Evolutionary conservation across 306 rosid species (phyloP).

Genomic region (Vigna trinervia): DNA sequence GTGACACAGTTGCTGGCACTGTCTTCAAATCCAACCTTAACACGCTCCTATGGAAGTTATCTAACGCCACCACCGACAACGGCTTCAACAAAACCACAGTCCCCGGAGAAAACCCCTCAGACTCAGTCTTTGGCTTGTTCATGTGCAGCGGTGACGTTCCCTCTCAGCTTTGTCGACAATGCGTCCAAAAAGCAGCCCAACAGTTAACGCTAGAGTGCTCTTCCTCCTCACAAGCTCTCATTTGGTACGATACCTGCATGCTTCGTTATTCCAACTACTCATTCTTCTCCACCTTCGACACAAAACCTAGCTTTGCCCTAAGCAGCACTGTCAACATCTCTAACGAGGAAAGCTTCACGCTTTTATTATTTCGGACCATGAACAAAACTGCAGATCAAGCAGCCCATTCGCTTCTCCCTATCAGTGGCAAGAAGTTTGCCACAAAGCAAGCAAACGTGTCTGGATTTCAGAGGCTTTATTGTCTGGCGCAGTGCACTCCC

Average conservation of each 20-base stretch:
- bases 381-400: not conserved
- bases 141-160: not conserved
- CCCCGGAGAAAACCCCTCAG: not conserved
- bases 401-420: too few relatives aligned
- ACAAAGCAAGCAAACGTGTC: not conserved
- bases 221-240: not conserved
- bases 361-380: not conserved
- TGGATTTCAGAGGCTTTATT: not conserved
- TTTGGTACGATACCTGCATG: not conserved
- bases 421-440: not conserved
- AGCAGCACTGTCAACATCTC: not conserved
- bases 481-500: slow-evolving; percentile 1
- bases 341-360: not conserved
- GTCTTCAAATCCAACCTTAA: not conserved
- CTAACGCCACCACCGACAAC: not conserved
- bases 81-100: not conserved
- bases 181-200: not conserved
- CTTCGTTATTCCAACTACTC: not conserved
- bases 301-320: rapidly evolving
- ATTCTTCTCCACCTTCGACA: not conserved
- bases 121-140: not conserved
- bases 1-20: not conserved
- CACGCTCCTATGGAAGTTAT: not conserved
- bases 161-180: not conserved
- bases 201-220: not conserved